A percentile compares a stretch with the other conserved stretches of the same genome.
phyloP scores from a whole-genome alignment of 495 filamentous ascomycete genomes.

The Neurospora sp. region DNA sequence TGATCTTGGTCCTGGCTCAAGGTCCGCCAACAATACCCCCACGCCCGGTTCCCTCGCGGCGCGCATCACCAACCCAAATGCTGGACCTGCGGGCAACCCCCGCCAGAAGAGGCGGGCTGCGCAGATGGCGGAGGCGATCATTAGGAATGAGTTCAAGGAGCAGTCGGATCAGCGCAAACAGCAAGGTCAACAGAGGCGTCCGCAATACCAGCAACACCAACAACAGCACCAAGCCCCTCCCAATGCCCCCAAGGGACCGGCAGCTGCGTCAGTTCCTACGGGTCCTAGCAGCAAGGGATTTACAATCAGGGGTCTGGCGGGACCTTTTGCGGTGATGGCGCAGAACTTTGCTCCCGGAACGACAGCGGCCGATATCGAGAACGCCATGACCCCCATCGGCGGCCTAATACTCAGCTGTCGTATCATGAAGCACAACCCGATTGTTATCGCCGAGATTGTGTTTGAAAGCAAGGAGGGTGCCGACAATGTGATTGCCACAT shows the following conservation, averaged over 20 bases:
- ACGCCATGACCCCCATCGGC: conserved; percentile 63
- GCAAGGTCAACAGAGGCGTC: conserved; percentile 12
- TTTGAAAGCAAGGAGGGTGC: conserved; percentile 71
- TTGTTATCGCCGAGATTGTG: conserved; percentile 77
- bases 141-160: conserved; percentile 20
- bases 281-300: conserved; percentile 39
- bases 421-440: conserved; percentile 58
- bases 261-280: neutral
- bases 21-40: conserved; percentile 20
- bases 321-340: conserved; percentile 73
- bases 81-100: conserved; percentile 12
- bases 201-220: conserved; percentile 6
- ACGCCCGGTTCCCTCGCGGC: conserved; percentile 29
- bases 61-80: conserved; percentile 32
- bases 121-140: conserved; percentile 22
- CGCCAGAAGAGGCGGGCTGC: conserved; percentile 22
- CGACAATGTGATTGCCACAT: conserved; percentile 69
- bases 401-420: conserved; percentile 64
- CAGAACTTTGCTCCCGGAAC: conserved; percentile 90
- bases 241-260: conserved; percentile 1
- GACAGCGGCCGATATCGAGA: conserved; percentile 88
- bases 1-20: neutral
- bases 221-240: conserved; percentile 1
- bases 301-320: conserved; percentile 69
- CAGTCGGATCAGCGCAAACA: conserved; percentile 21